A percentile compares a stretch with the other conserved stretches of the same genome.
Evolutionary conservation across 2,329 filamentous ascomycete species (phyloP).

Genomic region (Xylaria sp.): DNA sequence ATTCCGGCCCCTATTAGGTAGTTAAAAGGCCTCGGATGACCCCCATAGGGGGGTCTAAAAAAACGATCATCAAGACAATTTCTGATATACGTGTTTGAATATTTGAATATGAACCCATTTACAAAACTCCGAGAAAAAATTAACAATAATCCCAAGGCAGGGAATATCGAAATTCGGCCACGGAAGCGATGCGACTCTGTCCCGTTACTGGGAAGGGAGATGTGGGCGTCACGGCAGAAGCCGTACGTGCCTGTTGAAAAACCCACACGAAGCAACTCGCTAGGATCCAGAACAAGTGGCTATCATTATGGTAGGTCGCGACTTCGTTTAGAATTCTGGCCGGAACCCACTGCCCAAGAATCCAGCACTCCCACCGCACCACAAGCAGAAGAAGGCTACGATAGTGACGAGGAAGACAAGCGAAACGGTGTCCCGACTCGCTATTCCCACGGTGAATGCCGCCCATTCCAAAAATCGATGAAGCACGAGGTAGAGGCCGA

Average conservation of each 20-base stretch:
- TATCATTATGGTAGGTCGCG: background rate
- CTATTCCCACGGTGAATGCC: background rate
- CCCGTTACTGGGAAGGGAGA: background rate
- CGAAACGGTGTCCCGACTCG: slow-evolving; percentile 14
- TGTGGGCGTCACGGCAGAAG: slow-evolving; percentile 7
- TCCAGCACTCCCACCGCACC: background rate
- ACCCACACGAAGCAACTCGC: slow-evolving; percentile 20
- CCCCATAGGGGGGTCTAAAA: background rate
- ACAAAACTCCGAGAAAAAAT: background rate
- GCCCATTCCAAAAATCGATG: background rate
- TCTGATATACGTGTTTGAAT: background rate
- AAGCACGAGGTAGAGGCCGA: slow-evolving; percentile 1
- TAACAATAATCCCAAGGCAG: background rate
- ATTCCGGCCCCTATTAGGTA: no score
- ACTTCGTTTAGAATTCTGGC: background rate
- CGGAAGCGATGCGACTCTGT: slow-evolving; percentile 5
- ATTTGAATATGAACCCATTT: background rate
- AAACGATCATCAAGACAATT: background rate
- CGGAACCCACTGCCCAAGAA: background rate
- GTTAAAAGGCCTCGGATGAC: slow-evolving; percentile 11
- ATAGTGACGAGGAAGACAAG: slow-evolving; percentile 26
- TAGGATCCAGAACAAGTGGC: background rate
- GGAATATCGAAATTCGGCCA: background rate
- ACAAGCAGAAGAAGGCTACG: background rate
- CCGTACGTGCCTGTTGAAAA: background rate